Evolutionary conservation across 768 basidiomycete species (phyloP).

Genomic region (Sporobolomyces roseus): DNA sequence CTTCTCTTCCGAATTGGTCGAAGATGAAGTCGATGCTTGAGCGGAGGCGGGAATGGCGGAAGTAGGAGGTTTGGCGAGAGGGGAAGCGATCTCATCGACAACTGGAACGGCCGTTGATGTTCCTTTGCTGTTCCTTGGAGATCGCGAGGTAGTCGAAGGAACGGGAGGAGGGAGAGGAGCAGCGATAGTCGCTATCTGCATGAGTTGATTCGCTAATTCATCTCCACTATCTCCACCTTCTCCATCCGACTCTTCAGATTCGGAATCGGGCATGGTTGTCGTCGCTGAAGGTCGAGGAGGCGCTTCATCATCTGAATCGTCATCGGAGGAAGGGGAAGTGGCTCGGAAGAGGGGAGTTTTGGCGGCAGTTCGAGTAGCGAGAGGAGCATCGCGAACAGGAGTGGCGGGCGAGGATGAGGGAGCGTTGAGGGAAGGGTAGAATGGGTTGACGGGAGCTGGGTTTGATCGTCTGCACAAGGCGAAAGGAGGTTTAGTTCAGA

Average conservation of each 20-base stretch:
- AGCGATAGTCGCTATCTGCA: slow-evolving; percentile 32
- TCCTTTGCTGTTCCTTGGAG: slow-evolving; percentile 19
- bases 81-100: slow-evolving; percentile 10
- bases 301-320: not conserved
- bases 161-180: not conserved
- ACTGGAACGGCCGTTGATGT: slow-evolving; percentile 1
- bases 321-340: slow-evolving; percentile 16
- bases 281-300: not conserved
- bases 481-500: too few species aligned
- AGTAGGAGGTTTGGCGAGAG: slow-evolving; percentile 26
- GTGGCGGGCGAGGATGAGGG: not conserved
- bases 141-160: not conserved
- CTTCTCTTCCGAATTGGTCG: slow-evolving; percentile 34
- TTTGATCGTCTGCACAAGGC: slow-evolving; percentile 16
- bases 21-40: slow-evolving; percentile 20
- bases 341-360: slow-evolving; percentile 42
- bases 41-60: slow-evolving; percentile 30
- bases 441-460: not conserved
- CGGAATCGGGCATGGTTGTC: slow-evolving; percentile 3
- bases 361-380: not conserved
- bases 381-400: not conserved
- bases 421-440: slow-evolving; percentile 14
- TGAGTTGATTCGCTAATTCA: slow-evolving; percentile 41
- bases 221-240: slow-evolving; percentile 23
- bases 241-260: slow-evolving; percentile 8